Evolutionary conservation across 805 yeast genomes (phyloP), one percentile per base, ranked within the genome.

Genomic region (Barnettozyma pratensis): DNA sequence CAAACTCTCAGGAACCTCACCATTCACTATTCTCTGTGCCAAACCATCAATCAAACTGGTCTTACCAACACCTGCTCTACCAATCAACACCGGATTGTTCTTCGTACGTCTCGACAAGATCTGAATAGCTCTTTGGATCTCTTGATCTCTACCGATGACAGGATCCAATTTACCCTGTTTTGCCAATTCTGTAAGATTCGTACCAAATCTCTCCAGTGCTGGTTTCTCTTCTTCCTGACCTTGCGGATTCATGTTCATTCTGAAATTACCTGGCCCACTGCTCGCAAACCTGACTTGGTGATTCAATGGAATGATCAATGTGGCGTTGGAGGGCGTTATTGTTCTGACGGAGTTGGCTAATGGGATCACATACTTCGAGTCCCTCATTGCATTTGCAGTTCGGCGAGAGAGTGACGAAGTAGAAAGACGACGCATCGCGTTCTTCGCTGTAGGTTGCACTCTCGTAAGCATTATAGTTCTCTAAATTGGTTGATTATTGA

Each of bases 21-120:
- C 92, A 48, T 85, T 80, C 7, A 88, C 81, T 44, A 94, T 91
- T 59, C 97, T 73, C 67, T 94, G 98, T 0, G 98, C 98, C 37
- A 94, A 72, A 0, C 98, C 99, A 63, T 94, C 99, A 80, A 94
- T 86, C 49, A 94, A 81, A 6, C 98, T 95, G 0, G 98, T 94
- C 66, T 92, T 92, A 70, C 99, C 99, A 0, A 97, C 95, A 69
- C 99, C 99, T 1, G 99, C 99, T 56, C 87, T 81, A 53, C 99
- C 99, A 39, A 94, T 90, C 47, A 92, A 67, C 1, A 94, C 96
- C 0, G 99, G 99, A 61, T 92, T 92, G 65, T 94, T 94, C 67
- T 92, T 92, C 1, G 97, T 90, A 64, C 98, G 76, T 57, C 99
- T 74, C 1, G 97, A 88, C 41, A 92, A 70, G 42, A 92, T 91